Base-by-base conservation (phyloP, 2,329 filamentous ascomycete genomes). In the Colletotrichum lupini region DNA sequence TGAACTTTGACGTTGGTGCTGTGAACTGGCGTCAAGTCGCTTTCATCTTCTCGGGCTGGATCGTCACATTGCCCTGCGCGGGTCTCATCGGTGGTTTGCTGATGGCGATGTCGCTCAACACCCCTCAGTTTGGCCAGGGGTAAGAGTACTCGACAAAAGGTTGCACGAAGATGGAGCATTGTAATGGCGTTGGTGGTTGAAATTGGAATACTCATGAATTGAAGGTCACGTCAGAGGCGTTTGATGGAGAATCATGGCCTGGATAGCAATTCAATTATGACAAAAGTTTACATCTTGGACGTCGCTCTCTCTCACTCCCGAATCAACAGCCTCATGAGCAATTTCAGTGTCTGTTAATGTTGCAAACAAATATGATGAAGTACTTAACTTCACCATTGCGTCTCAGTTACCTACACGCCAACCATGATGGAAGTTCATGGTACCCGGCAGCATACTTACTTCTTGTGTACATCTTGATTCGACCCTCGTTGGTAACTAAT, bases 1-100 rank as follows among this genome's bases (percentile, higher is more conserved):
- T 76, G 67, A 79, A 78, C 65, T 65, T 76, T 1, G 76, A 77
- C 58, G 59, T 75, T 19, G 67, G 74, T 11, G 75, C 77, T 7
- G 76, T 77, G 22, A 80, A 80, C 73, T 79, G 77, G 78, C 68
- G 74, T 46, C 75, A 77, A 72, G 63, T 80, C n/a, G 75, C 60
- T n/a, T 77, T 69, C 58, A 78, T 80, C 58, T 79, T 77, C 61
- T 68, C 70, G 11, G 78, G 78, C 4, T 80, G 79, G 79, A 57
- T 78, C 53, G 57, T 79, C 11, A 79, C 76, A 2, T 62, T 78
- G 2, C 77, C 77, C 22, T 65, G 62, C 5, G 75, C 78, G 4
- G 78, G 78, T n/a, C 62, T 79, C 26, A 75, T 79, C 4, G 73
- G 76, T 3, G 78, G 78, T 19, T 32, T 76, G 52, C 30, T 79